These are phyloP conservation scores for Ceratobasidium sp. DNA, from an alignment of 1,284 basidiomycete genomes.

Conservation along the genomic window DNA sequence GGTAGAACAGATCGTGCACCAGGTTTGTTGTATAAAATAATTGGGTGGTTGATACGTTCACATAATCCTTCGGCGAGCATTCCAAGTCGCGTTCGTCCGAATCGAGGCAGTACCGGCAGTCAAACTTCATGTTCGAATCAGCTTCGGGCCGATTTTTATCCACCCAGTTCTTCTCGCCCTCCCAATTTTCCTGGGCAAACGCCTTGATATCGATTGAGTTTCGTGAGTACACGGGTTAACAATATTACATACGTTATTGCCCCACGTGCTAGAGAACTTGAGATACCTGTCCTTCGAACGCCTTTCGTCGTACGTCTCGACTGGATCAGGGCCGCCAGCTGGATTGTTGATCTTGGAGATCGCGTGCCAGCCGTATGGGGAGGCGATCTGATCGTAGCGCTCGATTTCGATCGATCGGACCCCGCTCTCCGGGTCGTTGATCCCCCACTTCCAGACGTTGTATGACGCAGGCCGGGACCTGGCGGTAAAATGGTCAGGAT, in stretches of 20 bases:
- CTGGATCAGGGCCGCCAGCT: conserved; percentile 51
- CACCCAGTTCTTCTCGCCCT: too few relatives aligned
- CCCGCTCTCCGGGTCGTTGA: conserved; percentile 78
- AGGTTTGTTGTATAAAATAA: conserved; percentile 94
- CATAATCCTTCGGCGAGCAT: conserved; percentile 80
- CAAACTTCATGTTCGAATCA: conserved; percentile 66
- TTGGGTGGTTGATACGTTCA: conserved; percentile 88
- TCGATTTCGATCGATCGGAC: conserved; percentile 69
- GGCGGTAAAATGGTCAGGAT: conserved; percentile 46
- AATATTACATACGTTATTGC: too few relatives aligned
- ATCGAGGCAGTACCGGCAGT: conserved; percentile 77
- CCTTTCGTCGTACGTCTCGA: conserved; percentile 67
- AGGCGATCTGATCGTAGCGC: conserved; percentile 78
- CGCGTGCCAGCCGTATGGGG: conserved; percentile 89
- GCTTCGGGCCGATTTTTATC: too few relatives aligned
- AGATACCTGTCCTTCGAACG: conserved; percentile 65
- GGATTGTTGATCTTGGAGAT: conserved; percentile 67
- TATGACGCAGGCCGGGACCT: conserved; percentile 65
- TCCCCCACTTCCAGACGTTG: conserved; percentile 78
- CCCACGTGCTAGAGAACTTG: too few relatives aligned
- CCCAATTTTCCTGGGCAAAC: too few relatives aligned
- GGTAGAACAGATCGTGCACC: conserved; percentile 66
- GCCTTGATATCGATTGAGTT: too few relatives aligned
- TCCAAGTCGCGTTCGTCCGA: conserved; percentile 65
- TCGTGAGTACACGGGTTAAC: too few relatives aligned